Evolutionary conservation across 208 protist species (phyloP), one percentile per base, ranked within the genome.

Genomic region (Trypanosoma grayi): DNA sequence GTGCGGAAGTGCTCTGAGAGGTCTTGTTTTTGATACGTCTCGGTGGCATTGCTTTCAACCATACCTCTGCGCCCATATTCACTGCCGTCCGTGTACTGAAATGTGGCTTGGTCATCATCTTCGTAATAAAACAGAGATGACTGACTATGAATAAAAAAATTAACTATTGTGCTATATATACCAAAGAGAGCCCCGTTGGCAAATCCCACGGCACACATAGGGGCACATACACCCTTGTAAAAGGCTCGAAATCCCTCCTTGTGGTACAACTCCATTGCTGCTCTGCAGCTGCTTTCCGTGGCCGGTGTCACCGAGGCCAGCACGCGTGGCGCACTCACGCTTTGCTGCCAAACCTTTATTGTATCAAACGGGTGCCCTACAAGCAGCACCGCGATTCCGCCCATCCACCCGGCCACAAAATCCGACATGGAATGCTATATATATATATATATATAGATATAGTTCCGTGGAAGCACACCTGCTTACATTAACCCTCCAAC

Each of bases 351-450:
- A 13, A 74, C 68, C 41, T 74, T 74, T 10, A 74, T 48, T 11
- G 60, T 74, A 39, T 74, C 68, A 50, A 74, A 56, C 2, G 68
- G 68, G 24, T 70, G 62, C 4, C 54, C 57, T 40, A 66, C 50
- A 14, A 68, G 60, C 27, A 66, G 51, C 5, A 65, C 51, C 33
- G 60, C 14, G 37, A 74, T 41, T 11, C 68, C 68, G n/a, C 68
- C 68, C 55, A 70, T 66, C 62, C 61, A 70, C 0, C 68, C 68
- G 14, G 68, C 68, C 8, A 64, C 18, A 58, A 74, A 66, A 47
- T 66, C 68, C 20, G 64, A 48, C 54, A 66, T 66, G 10, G 13
- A 25, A 44, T 55, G 2, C 48, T 46, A 28, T n/a, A n/a, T n/a
- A n/a, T n/a, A n/a, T n/a, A n/a, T n/a, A n/a, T n/a, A n/a, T n/a